Base-by-base conservation (phyloP, 1,284 basidiomycete species). In the Apiotrichum sp. region DNA sequence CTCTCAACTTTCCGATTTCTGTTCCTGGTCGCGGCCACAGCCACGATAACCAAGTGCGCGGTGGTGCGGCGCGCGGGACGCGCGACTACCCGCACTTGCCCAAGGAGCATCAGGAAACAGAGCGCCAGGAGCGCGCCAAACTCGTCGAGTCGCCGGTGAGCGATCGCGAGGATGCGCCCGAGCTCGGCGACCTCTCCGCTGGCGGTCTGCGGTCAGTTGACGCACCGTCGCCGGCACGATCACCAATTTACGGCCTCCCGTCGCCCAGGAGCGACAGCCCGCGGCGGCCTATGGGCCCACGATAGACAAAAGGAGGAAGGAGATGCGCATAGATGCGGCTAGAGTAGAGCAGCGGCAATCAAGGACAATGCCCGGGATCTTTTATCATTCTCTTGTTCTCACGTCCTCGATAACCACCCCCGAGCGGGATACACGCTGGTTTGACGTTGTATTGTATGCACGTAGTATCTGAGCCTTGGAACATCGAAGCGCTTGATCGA, bases 31-130 rank as follows among this genome's bases (percentile, higher is more conserved):
- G 8, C n/a, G 29, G 6, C 5, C 9, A 10, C 3, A 32, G 44
- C 44, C 22, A 48, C 47, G 32, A 39, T 11, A 45, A 53, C 32
- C 34, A 47, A 42, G 44, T 50, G 13, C 62, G 67, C 6, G 66
- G 69, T 7, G 65, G 67, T 2, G 29, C 59, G 3, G 58, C 62
- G 58, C 55, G 68, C 3, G 66, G 65, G 1, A 62, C 58, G 35
- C 58, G 58, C 42, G 69, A 72, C 55, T 71, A 71, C 52, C 71
- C 71, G n/a, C 66, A 69, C 53, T 32, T 66, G 29, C 38, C 48
- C 11, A 62, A 62, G 47, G 42, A 52, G 31, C 66, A 65, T 13
- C 45, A 39, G 22, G 65, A 51, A 2, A 36, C 52, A n/a, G 71
- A 73, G 45, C 57, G 57, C 16, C 66, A 68, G 53, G 69, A 73